phyloP scores from a whole-genome alignment of 495 filamentous ascomycete genomes.

The Penicillium cinerascens region DNA sequence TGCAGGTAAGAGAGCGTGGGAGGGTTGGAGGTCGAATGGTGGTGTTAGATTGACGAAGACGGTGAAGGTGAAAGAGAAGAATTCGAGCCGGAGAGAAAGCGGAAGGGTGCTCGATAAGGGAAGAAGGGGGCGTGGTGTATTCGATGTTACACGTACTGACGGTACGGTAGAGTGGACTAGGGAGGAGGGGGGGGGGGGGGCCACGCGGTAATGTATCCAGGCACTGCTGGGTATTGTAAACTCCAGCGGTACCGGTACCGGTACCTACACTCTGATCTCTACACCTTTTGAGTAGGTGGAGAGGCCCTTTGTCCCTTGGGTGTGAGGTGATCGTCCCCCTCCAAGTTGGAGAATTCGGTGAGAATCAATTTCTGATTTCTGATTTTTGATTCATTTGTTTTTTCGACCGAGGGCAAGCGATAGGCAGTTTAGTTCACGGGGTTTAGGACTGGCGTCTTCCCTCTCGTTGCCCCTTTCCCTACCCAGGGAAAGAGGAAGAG shows the following conservation, averaged over 20 bases:
- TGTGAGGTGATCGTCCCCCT: slow-evolving; percentile 20
- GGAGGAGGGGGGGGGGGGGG: no score
- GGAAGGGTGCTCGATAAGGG: neutral
- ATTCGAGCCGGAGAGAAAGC: neutral
- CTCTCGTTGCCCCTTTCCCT: neutral
- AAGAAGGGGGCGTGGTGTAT: neutral
- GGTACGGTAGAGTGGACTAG: neutral
- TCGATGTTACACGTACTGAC: neutral
- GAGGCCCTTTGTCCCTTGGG: slow-evolving; percentile 14
- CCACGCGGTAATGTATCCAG: neutral
- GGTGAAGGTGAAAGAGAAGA: neutral
- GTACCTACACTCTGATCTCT: neutral
- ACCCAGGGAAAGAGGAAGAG: neutral
- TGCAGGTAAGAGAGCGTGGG: slow-evolving; percentile 2
- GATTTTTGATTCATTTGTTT: neutral
- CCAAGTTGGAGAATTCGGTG: neutral
- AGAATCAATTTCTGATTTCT: neutral
- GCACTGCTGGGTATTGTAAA: neutral
- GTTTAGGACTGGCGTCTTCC: no score
- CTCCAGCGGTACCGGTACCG: neutral
- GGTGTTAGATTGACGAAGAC: neutral
- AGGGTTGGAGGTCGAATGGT: neutral
- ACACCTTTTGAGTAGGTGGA: slow-evolving; percentile 16
- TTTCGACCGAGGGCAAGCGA: no score
- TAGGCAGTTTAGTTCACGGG: no score